A percentile compares a stretch with the other conserved stretches of the same genome.
Conservation (phyloP, 2,329 filamentous ascomycete genomes). For the Bipolaris oryzae region DNA sequence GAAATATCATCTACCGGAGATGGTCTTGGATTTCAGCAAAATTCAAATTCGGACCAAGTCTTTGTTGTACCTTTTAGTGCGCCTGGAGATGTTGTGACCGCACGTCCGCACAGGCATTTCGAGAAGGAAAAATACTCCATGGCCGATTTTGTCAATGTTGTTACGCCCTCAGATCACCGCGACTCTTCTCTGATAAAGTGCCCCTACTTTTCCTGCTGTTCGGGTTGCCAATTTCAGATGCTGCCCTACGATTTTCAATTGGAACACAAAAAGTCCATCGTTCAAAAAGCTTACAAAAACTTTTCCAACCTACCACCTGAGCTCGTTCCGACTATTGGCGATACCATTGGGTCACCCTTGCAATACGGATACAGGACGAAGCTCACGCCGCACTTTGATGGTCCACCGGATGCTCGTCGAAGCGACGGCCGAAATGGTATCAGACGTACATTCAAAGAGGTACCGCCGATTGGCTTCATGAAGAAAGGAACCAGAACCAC, state of each 20-base stretch:
- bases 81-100: conserved; percentile 80
- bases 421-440: conserved; percentile 58
- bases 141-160: conserved; percentile 81
- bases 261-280: conserved; percentile 78
- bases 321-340: conserved; percentile 74
- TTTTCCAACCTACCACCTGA: conserved; percentile 83
- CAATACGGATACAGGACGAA: conserved; percentile 97
- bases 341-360: conserved; percentile 88
- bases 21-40: conserved; percentile 75
- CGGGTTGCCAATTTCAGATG: conserved; percentile 97
- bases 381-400: conserved; percentile 94
- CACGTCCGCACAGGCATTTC: conserved; percentile 79
- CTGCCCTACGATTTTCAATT: conserved; percentile 87
- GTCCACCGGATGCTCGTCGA: conserved; percentile 62
- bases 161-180: conserved; percentile 73
- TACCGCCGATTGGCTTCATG: conserved; percentile 89
- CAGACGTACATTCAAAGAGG: conserved; percentile 63
- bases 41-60: conserved; percentile 67
- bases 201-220: conserved; percentile 85
- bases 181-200: conserved; percentile 80
- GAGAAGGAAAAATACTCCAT: conserved; percentile 70
- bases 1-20: conserved; percentile 91
- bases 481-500: conserved; percentile 79
- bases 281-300: conserved; percentile 89
- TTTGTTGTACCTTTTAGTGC: conserved; percentile 89